These are phyloP conservation scores for Hypholoma sublateritium DNA, from an alignment of 768 basidiomycete genomes.

Conservation along the genomic window DNA sequence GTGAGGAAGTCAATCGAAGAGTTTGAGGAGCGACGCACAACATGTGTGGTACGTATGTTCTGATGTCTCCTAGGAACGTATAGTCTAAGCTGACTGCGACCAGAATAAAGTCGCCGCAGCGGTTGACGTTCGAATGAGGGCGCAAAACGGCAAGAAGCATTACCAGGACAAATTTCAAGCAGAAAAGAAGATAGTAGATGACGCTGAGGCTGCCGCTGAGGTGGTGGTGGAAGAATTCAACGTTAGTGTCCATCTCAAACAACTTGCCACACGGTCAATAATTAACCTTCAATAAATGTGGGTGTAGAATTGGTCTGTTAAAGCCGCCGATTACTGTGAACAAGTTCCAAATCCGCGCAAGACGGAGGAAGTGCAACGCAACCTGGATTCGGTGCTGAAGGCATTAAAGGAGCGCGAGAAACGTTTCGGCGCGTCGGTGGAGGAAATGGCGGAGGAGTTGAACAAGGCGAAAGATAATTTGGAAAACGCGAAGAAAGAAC, in stretches of 20 bases:
- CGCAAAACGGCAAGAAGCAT: constrained; percentile 46
- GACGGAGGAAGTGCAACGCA: constrained; percentile 52
- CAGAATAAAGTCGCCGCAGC: constrained; percentile 51
- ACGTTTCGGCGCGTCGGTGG: constrained; percentile 73
- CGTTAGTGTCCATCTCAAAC: constrained; percentile 33
- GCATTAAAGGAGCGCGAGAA: constrained; percentile 69
- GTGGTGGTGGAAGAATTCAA: constrained; percentile 62
- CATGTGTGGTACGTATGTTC: constrained; percentile 40
- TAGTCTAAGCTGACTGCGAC: background rate
- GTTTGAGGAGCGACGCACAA: constrained; percentile 44
- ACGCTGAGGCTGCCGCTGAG: constrained; percentile 44
- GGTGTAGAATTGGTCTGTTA: constrained; percentile 60
- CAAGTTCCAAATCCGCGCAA: constrained; percentile 60
- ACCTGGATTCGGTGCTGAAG: constrained; percentile 60
- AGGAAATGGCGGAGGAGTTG: constrained; percentile 73
- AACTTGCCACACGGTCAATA: background rate
- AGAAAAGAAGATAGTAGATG: constrained; percentile 45
- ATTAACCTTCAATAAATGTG: constrained; percentile 23
- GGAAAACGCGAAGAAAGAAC: constrained; percentile 58
- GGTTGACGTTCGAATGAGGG: constrained; percentile 46
- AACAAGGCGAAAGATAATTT: constrained; percentile 60
- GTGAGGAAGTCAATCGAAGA: constrained; percentile 49
- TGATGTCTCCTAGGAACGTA: background rate
- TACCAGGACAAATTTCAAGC: constrained; percentile 53
- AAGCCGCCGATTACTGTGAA: constrained; percentile 63